Evolutionary conservation across 345 rosid species (phyloP).

Genomic region (Tarenaya hassleriana): DNA sequence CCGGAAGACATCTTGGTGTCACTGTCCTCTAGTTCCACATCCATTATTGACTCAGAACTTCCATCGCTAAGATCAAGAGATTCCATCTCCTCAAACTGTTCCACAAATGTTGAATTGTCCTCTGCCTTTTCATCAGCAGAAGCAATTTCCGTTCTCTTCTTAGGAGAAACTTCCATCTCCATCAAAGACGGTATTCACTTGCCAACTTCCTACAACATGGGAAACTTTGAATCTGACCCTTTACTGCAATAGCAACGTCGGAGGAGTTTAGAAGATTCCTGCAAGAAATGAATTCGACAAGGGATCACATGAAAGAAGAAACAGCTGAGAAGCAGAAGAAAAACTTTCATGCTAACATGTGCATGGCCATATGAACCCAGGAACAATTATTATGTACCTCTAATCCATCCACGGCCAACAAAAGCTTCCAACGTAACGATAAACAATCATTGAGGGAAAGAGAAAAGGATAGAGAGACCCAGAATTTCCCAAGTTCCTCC

Average conservation of each 20-base stretch:
- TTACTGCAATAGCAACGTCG: too few species aligned
- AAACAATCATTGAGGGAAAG: not conserved
- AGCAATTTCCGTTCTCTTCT: slow-evolving; percentile 16
- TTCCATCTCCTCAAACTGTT: slow-evolving; percentile 24
- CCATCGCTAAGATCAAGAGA: slow-evolving; percentile 22
- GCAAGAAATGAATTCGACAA: not conserved
- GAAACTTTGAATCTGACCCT: slow-evolving; percentile 3
- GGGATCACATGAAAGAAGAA: not conserved
- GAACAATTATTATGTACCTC: not conserved
- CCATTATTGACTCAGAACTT: slow-evolving; percentile 21
- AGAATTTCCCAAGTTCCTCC: not conserved
- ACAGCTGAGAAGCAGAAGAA: not conserved
- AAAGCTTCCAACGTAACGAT: not conserved
- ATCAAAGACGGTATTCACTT: slow-evolving; percentile 11
- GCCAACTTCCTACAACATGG: slow-evolving; percentile 19
- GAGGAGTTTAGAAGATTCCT: slow-evolving; percentile 18
- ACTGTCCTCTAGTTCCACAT: slow-evolving; percentile 20
- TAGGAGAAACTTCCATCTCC: slow-evolving; percentile 25
- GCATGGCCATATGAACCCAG: not conserved
- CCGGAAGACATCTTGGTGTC: slow-evolving; percentile 8
- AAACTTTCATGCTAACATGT: not conserved
- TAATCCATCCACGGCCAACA: not conserved
- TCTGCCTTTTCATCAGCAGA: slow-evolving; percentile 24
- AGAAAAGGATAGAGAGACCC: not conserved
- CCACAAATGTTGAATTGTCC: slow-evolving; percentile 2